These are phyloP conservation scores for Ulota crispa DNA, from an alignment of 225 moss, liverwort and hornwort genomes.

Conservation along the genomic window DNA sequence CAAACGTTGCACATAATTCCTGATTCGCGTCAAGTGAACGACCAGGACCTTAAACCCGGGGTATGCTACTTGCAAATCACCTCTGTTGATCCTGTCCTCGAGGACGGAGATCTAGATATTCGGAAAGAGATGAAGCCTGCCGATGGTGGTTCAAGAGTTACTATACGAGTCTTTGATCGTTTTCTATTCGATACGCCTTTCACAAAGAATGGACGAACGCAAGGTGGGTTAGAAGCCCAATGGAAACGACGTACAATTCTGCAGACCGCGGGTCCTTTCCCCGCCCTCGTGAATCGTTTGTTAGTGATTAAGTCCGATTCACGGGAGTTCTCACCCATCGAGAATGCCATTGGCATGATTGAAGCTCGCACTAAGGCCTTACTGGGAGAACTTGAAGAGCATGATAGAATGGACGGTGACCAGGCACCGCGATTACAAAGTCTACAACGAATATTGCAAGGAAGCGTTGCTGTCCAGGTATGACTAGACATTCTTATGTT, in stretches of 20 bases:
- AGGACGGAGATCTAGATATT: conserved; percentile 84
- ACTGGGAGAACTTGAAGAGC: conserved; percentile 82
- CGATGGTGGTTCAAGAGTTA: conserved; percentile 47
- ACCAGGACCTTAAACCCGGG: conserved; percentile 83
- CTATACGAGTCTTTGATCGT: conserved; percentile 78
- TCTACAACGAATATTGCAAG: conserved; percentile 94
- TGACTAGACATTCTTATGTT: neutral
- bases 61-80: conserved; percentile 99
- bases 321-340: conserved; percentile 91
- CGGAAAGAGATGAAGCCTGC: conserved; percentile 71
- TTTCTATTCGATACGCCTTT: conserved; percentile 97
- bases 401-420: conserved; percentile 82
- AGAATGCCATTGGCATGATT: conserved; percentile 99
- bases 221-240: conserved; percentile 96
- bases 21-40: conserved; percentile 95
- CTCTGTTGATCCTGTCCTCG: conserved; percentile 89
- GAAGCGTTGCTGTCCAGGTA: conserved; percentile 99
- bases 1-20: conserved; percentile 94
- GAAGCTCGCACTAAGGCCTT: conserved; percentile 87
- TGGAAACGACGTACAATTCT: conserved; percentile 95
- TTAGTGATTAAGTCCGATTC: conserved; percentile 89
- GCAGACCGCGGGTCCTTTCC: conserved; percentile 81
- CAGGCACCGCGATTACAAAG: conserved; percentile 91
- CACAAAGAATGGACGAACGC: conserved; percentile 91
- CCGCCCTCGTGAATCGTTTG: conserved; percentile 88